Evolutionary conservation across 176 grass and related monocot species (phyloP).

Genomic region (Musa itinerans): DNA sequence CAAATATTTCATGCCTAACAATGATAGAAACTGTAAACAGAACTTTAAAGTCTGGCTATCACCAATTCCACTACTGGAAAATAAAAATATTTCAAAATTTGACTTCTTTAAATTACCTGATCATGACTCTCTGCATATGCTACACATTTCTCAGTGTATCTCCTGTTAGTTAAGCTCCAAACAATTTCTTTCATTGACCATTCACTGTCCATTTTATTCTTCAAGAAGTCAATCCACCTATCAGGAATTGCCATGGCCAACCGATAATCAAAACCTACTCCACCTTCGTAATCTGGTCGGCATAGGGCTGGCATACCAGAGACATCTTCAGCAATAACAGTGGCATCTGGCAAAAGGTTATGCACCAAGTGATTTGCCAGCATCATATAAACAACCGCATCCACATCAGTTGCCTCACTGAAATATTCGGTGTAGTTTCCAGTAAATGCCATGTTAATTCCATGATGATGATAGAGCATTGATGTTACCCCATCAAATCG

Average conservation of each 20-base stretch:
- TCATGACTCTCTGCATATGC: conserved; percentile 95
- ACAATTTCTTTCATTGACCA: conserved; percentile 82
- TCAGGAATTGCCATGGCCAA: conserved; percentile 96
- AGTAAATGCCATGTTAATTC: conserved; percentile 63
- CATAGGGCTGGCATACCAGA: conserved; percentile 96
- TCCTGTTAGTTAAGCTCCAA: conserved; percentile 69
- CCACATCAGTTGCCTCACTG: conserved; percentile 72
- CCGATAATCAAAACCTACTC: conserved; percentile 86
- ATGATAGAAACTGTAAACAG: too few species aligned
- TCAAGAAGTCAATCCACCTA: conserved; percentile 89
- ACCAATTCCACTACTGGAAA: background rate
- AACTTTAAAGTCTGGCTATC: background rate
- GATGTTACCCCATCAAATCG: conserved; percentile 90
- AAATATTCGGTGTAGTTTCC: conserved; percentile 90
- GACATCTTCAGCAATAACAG: conserved; percentile 91
- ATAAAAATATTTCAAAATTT: background rate
- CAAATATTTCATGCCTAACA: too few species aligned
- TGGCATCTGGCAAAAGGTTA: conserved; percentile 60
- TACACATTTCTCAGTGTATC: conserved; percentile 87
- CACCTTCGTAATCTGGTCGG: conserved; percentile 68
- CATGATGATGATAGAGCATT: conserved; percentile 96
- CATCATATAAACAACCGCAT: conserved; percentile 90
- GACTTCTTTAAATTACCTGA: conserved; percentile 46
- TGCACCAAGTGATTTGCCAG: conserved; percentile 81
- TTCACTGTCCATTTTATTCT: conserved; percentile 60